Base-by-base conservation (phyloP, 306 rosid species). In the Begonia loranthoides region DNA sequence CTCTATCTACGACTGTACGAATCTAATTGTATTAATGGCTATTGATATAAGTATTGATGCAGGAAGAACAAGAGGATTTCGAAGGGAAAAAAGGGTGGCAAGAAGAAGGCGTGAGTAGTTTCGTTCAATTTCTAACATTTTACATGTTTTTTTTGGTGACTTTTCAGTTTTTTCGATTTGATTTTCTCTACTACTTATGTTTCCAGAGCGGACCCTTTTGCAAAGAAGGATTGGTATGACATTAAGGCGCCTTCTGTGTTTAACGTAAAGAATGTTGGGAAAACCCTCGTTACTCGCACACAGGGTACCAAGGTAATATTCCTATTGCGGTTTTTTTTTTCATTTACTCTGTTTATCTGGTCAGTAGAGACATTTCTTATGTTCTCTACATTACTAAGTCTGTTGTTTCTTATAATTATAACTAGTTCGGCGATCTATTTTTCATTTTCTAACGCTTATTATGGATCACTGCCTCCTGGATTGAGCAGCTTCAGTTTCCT, bases 181-280 rank as follows among this genome's bases (percentile, higher is more conserved):
- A 8, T 5, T 38, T 33, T 12, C 9, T 16, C 40, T 12, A 2
- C 9, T 12, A 34, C 64, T 21, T 40, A 21, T 13, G 10, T 45
- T 10, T 36, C 47, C 34, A 90, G 99, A 14, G 73, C 78, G 1
- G 99, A 90, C 72, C 99, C 99, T 16, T 90, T 90, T 63, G 55
- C 99, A 9, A 90, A 90, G 93, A 90, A 90, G 69, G 99, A 90
- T 17, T 90, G 99, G 99, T 90, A 90, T 9, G 95, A 90, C 43
- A 76, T 90, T 61, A 90, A 90, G 60, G 95, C 95, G 1, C 99
- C 95, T n/a, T 76, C 88, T 1, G 53, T 90, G 22, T 86, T 90
- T 71, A 69, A 52, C 48, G 68, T 60, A 14, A 76, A 76, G 60
- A 80, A 77, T 44, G 94, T 90, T 0, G 99, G 99, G 15, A 90